These are phyloP conservation scores for Auricularia sp. DNA, from an alignment of 768 basidiomycete species.

Conservation along the genomic window DNA sequence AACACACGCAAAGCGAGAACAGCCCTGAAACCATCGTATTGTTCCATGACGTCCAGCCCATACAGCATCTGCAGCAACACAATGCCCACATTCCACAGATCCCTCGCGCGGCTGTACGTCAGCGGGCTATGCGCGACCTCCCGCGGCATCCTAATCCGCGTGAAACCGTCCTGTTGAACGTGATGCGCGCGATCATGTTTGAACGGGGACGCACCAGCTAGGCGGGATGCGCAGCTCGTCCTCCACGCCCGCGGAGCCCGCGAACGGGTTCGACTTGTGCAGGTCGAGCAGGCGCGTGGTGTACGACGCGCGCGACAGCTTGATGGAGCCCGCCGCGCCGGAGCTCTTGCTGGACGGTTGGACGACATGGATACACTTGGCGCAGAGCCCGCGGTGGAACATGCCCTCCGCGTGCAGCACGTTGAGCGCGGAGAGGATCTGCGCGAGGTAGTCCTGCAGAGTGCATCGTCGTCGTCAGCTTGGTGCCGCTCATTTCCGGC, in stretches of 20 bases:
- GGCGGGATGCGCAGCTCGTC: conserved; percentile 27
- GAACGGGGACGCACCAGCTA: conserved; percentile 38
- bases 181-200: too few species aligned
- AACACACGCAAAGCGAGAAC: conserved; percentile 51
- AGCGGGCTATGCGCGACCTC: conserved; percentile 73
- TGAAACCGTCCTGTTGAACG: neutral
- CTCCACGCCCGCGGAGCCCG: conserved; percentile 20
- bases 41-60: conserved; percentile 44
- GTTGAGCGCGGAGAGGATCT: conserved; percentile 62
- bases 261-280: conserved; percentile 77
- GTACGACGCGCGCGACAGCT: conserved; percentile 65
- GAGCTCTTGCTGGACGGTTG: neutral
- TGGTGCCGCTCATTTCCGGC: neutral
- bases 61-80: conserved; percentile 77
- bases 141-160: conserved; percentile 49
- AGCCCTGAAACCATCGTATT: conserved; percentile 12
- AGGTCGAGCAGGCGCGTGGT: conserved; percentile 66
- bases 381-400: conserved; percentile 55
- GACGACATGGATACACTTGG: neutral
- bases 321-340: conserved; percentile 40
- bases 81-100: conserved; percentile 75
- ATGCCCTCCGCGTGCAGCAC: conserved; percentile 55
- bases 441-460: conserved; percentile 62
- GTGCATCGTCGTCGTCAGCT: neutral
- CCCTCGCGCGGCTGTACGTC: conserved; percentile 66